Evolutionary conservation across 2,329 filamentous ascomycete genomes (phyloP), one percentile per base, ranked within the genome.

Genomic region (Lasiodiplodia theobromae): DNA sequence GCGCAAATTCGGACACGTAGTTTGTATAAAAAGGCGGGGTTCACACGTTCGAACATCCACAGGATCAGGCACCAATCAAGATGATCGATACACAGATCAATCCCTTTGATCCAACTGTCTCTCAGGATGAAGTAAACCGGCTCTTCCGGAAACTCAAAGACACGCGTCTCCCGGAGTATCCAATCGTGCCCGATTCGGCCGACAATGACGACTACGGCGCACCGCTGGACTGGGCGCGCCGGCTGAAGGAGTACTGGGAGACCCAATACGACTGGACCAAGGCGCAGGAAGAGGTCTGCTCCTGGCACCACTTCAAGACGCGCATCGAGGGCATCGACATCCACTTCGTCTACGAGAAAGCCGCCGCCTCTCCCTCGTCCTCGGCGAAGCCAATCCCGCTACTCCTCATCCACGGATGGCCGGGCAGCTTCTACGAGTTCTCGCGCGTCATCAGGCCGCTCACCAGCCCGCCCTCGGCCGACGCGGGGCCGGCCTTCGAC

Each of bases 401-500:
- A 1, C 71, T 84, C 1, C 71, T 83, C 38, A 71, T 81, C 1
- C 81, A 84, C 71, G 82, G 82, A 38, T 84, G 81, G 82, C 82
- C 81, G 2, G 82, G 82, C 4, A 80, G 77, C 1, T 83, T 84
- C 67, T 79, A 80, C 70, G 82, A 85, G 69, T 82, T 82, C 70
- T 79, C 73, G 56, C 79, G 78, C 69, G 76, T 81, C 21, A 80
- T 81, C 71, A 70, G 75, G 60, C 72, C 77, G 31, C 70, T 83
- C 2, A 72, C 78, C 4, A 82, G 77, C 1, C 40, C 57, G 10
- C n/a, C 37, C 4, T 64, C 72, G 4, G 67, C 72, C 25, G 21
- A 66, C n/a, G 68, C 70, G 14, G 71, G 70, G 2, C 71, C 71
- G 58, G 79, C 83, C 0, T 90, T 89, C 71, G 83, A 89, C 69